Evolutionary conservation across 23 red algal species (phyloP).

Genomic region (Gracilaria domingensis): DNA sequence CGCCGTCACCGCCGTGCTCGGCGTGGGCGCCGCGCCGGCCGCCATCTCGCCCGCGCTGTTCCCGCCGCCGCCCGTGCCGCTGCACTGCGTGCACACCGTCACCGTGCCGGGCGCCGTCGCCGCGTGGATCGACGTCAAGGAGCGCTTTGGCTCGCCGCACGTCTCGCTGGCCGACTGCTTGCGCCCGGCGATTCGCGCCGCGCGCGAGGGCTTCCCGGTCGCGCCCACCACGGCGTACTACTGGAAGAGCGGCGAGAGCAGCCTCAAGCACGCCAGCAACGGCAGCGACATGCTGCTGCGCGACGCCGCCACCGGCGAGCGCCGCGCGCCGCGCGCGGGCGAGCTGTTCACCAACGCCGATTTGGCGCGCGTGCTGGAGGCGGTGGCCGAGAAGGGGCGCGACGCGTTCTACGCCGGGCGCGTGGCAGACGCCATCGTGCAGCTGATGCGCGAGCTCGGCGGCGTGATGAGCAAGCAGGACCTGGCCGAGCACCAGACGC

Average conservation of each 20-base stretch:
- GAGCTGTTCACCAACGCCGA: conserved; percentile 77
- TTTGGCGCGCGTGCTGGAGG: conserved; percentile 64
- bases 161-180: conserved; percentile 65
- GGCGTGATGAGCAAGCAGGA: conserved; percentile 68
- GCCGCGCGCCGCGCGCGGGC: conserved; percentile 74
- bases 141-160: conserved; percentile 39
- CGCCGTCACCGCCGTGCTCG: conserved; percentile 73
- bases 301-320: neutral
- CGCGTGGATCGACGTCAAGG: conserved; percentile 73
- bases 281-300: conserved; percentile 37
- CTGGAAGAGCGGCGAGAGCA: conserved; percentile 40
- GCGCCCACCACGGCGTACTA: conserved; percentile 62
- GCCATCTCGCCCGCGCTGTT: conserved; percentile 1
- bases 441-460: conserved; percentile 39
- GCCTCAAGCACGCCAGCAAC: conserved; percentile 34
- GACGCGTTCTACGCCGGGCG: conserved; percentile 86
- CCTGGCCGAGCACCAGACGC: conserved; percentile 39
- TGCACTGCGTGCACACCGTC: conserved; percentile 64
- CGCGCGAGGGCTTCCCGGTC: conserved; percentile 71
- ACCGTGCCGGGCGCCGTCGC: conserved; percentile 93
- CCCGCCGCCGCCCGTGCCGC: conserved; percentile 9
- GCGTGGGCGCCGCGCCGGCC: conserved; percentile 71
- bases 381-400: conserved; percentile 54
- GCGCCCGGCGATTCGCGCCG: conserved; percentile 74
- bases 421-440: conserved; percentile 77